Conservation (phyloP, 1,284 basidiomycete genomes). For the Caloboletus firmus region DNA sequence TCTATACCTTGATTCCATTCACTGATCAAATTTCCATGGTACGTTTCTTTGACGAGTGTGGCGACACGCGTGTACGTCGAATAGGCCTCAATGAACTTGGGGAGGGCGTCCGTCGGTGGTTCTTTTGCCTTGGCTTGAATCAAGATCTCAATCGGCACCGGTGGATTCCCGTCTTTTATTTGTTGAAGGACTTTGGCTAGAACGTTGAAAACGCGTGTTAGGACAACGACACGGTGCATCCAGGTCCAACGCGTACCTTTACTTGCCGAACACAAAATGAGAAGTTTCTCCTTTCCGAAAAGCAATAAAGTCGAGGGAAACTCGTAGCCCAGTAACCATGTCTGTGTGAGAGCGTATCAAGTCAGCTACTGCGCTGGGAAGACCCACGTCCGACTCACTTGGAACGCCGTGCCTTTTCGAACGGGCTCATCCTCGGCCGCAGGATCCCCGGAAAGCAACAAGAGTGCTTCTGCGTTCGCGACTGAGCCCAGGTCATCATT, state of each 20-base stretch:
- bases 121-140: slow-evolving; percentile 76
- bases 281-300: slow-evolving; percentile 75
- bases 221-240: slow-evolving; percentile 5
- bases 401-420: slow-evolving; percentile 86
- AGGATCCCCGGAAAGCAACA: slow-evolving; percentile 81
- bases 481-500: slow-evolving; percentile 72
- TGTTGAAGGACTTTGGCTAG: slow-evolving; percentile 76
- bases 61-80: slow-evolving; percentile 62
- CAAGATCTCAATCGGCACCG: slow-evolving; percentile 64
- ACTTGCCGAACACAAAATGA: slow-evolving; percentile 83
- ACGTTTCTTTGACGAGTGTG: slow-evolving; percentile 73
- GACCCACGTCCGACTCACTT: slow-evolving; percentile 53
- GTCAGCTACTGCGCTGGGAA: slow-evolving; percentile 18
- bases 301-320: slow-evolving; percentile 92
- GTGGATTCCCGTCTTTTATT: slow-evolving; percentile 53
- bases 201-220: slow-evolving; percentile 20
- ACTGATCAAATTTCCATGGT: slow-evolving; percentile 74
- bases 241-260: slow-evolving; percentile 61
- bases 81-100: slow-evolving; percentile 61
- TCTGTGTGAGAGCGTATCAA: slow-evolving; percentile 47
- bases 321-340: slow-evolving; percentile 95
- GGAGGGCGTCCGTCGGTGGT: slow-evolving; percentile 63
- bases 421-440: slow-evolving; percentile 82
- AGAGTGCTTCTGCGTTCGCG: slow-evolving; percentile 67
- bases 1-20: slow-evolving; percentile 74